These are phyloP conservation scores for Exophiala sp. DNA, from an alignment of 2,329 filamentous ascomycete species.

Conservation along the genomic window DNA sequence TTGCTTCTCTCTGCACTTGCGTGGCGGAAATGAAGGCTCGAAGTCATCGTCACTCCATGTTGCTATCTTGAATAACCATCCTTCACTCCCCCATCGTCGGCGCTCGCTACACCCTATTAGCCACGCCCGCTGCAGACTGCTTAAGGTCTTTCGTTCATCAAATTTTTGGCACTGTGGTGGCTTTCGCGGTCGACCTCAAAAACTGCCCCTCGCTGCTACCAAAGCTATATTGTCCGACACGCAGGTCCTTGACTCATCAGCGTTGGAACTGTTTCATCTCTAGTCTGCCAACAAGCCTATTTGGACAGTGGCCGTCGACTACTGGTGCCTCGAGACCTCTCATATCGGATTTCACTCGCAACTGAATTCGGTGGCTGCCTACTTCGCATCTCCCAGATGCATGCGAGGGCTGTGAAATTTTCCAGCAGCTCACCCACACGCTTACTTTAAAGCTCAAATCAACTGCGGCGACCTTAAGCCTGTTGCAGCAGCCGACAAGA, in stretches of 20 bases:
- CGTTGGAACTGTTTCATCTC: no score
- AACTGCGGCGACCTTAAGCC: not conserved
- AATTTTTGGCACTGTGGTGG: not conserved
- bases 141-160: slow-evolving; percentile 3
- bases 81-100: slow-evolving; percentile 16
- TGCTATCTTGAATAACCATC: slow-evolving; percentile 12
- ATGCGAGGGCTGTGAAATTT: slow-evolving; percentile 15
- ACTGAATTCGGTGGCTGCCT: slow-evolving; percentile 10
- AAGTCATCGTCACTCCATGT: slow-evolving; percentile 11
- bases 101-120: slow-evolving; percentile 8
- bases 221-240: no score
- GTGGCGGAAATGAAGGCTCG: slow-evolving; percentile 17
- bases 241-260: no score
- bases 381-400: slow-evolving; percentile 11
- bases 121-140: slow-evolving; percentile 1
- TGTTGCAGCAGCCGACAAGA: slow-evolving; percentile 11
- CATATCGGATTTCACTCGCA: not conserved
- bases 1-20: slow-evolving; percentile 12
- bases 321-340: not conserved
- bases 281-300: no score
- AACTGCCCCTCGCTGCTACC: no score
- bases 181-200: no score
- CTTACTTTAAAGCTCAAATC: slow-evolving; percentile 5
- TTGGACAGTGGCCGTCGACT: no score
- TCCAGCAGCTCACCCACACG: slow-evolving; percentile 14